Evolutionary conservation across 1,139 yeast species (phyloP).

Genomic region (Yamadazyma aaseri): DNA sequence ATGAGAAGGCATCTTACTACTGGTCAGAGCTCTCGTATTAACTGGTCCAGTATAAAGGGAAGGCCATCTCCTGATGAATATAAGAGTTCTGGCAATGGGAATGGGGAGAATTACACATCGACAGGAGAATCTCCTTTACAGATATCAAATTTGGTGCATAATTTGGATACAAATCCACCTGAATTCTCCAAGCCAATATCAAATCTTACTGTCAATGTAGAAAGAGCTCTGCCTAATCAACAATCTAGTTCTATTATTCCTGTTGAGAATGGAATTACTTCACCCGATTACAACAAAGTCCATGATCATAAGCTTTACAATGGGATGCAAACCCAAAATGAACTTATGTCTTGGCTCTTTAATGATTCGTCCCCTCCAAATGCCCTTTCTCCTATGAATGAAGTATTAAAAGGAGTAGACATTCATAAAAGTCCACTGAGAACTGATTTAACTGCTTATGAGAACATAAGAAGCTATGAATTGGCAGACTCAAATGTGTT

Average conservation of each 20-base stretch:
- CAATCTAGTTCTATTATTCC: neutral
- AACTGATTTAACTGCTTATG: constrained; percentile 2
- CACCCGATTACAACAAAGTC: neutral
- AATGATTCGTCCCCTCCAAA: constrained; percentile 25
- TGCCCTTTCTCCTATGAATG: constrained; percentile 8
- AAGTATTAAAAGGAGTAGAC: neutral
- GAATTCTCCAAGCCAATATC: neutral
- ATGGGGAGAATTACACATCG: constrained; percentile 1
- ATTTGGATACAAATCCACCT: constrained; percentile 7
- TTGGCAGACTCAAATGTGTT: constrained; percentile 33
- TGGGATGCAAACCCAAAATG: constrained; percentile 29
- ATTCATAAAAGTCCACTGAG: constrained; percentile 1
- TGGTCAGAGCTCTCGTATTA: constrained; percentile 11
- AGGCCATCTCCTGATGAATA: constrained; percentile 8
- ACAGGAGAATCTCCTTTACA: constrained; percentile 18
- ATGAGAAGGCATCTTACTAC: constrained; percentile 28
- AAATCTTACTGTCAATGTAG: neutral
- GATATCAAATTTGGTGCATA: constrained; percentile 21
- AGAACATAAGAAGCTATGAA: constrained; percentile 9
- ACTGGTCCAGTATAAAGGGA: constrained; percentile 15
- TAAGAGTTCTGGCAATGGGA: constrained; percentile 1
- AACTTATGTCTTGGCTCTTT: constrained; percentile 42
- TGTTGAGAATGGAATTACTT: neutral
- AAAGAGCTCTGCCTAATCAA: neutral
- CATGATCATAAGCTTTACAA: constrained; percentile 3